These are phyloP conservation scores for Chytridium lagenaria DNA, from an alignment of 371 early-diverging fungal species.

Conservation along the genomic window DNA sequence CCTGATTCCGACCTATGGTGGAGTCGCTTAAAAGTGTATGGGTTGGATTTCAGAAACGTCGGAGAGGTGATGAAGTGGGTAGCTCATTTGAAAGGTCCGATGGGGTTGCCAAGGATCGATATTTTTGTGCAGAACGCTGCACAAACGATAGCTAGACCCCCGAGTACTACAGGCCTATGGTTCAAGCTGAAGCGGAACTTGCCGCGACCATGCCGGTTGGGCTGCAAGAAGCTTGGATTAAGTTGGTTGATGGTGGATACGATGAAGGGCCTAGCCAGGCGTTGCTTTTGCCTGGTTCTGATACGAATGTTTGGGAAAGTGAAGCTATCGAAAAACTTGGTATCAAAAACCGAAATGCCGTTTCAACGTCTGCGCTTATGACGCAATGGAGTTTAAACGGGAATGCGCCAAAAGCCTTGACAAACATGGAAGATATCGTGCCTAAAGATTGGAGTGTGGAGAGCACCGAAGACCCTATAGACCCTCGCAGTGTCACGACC, in stretches of 20 bases:
- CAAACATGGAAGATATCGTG: not conserved
- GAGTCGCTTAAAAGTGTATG: slow-evolving; percentile 27
- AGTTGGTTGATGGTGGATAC: not conserved
- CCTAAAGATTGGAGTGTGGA: slow-evolving; percentile 14
- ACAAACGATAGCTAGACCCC: slow-evolving; percentile 36
- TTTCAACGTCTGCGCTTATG: slow-evolving; percentile 13
- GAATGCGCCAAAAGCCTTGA: too few species aligned
- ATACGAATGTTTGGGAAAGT: not conserved
- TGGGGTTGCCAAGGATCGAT: slow-evolving; percentile 8
- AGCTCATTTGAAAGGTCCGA: slow-evolving; percentile 6
- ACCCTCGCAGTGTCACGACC: slow-evolving; percentile 19
- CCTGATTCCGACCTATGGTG: slow-evolving; percentile 32
- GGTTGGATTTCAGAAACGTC: slow-evolving; percentile 30
- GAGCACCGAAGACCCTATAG: slow-evolving; percentile 14
- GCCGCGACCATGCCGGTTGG: not conserved
- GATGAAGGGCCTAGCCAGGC: not conserved
- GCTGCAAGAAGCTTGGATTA: slow-evolving; percentile 2
- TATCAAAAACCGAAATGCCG: not conserved
- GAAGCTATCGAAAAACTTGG: not conserved
- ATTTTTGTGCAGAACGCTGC: slow-evolving; percentile 38
- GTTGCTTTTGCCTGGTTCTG: slow-evolving; percentile 7
- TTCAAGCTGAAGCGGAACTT: slow-evolving; percentile 28
- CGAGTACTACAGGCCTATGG: slow-evolving; percentile 31
- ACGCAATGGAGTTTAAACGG: slow-evolving; percentile 7
- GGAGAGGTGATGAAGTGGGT: slow-evolving; percentile 18